These are phyloP conservation scores for Diplodia intermedia DNA, from an alignment of 2,329 filamentous ascomycete genomes.

Conservation along the genomic window DNA sequence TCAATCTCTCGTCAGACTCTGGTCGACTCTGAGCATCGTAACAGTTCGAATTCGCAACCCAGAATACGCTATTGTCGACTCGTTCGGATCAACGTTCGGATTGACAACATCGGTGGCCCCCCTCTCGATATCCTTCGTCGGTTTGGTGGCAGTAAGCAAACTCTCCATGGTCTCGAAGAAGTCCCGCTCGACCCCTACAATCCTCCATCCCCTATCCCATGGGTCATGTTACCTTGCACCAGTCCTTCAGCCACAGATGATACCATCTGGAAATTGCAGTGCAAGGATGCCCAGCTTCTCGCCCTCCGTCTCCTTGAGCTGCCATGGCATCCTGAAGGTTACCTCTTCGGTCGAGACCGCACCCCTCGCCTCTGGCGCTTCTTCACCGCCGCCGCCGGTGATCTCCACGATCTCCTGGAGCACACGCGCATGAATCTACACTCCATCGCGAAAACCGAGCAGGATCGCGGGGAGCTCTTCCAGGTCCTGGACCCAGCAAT, in stretches of 20 bases:
- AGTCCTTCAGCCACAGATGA: background rate
- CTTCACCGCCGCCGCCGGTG: background rate
- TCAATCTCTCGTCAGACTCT: background rate
- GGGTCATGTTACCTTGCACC: background rate
- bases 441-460: background rate
- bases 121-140: slow-evolving; percentile 1
- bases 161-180: background rate
- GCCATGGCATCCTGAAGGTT: background rate
- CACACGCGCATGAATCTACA: background rate
- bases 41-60: background rate
- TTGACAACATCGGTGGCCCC: background rate
- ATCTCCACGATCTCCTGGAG: background rate
- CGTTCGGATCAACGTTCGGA: background rate
- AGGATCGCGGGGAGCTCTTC: background rate
- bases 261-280: background rate
- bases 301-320: background rate
- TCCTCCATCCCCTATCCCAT: background rate
- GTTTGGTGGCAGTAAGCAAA: background rate
- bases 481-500: background rate
- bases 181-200: background rate
- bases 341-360: background rate
- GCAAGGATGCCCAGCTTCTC: background rate
- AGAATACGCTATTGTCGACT: background rate
- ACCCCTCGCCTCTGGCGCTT: background rate
- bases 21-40: background rate